Conservation (phyloP, 176 grass and related monocot genomes). For the Raddia guianensis region DNA sequence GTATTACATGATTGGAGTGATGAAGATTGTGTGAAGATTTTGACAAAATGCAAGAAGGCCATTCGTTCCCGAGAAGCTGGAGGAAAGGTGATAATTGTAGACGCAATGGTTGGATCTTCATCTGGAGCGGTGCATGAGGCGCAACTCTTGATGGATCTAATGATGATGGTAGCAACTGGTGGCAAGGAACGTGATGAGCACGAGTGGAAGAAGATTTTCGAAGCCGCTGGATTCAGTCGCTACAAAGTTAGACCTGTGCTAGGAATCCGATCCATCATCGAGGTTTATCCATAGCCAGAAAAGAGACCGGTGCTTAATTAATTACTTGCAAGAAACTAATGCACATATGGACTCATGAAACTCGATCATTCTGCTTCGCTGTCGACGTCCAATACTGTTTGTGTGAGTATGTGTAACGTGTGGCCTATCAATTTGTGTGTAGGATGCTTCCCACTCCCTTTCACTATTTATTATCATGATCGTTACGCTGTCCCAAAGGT, state of each 20-base stretch:
- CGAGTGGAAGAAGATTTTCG: slow-evolving; percentile 33
- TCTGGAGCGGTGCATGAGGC: slow-evolving; percentile 8
- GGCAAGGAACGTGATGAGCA: slow-evolving; percentile 40
- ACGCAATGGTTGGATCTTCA: slow-evolving; percentile 7
- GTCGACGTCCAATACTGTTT: too few species aligned
- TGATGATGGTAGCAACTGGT: slow-evolving; percentile 30
- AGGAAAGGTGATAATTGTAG: slow-evolving; percentile 44
- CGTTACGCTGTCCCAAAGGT: too few species aligned
- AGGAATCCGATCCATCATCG: slow-evolving; percentile 27
- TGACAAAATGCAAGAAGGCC: slow-evolving; percentile 36
- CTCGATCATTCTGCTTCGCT: too few species aligned
- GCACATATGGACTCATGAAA: too few species aligned
- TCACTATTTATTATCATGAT: too few species aligned
- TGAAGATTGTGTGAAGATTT: slow-evolving; percentile 43
- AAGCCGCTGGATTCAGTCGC: slow-evolving; percentile 1
- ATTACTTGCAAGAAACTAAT: too few species aligned
- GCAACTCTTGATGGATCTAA: slow-evolving; percentile 6
- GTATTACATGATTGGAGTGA: slow-evolving; percentile 44
- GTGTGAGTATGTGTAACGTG: too few species aligned
- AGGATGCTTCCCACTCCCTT: too few species aligned
- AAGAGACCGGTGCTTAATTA: too few species aligned
- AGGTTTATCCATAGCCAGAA: slow-evolving; percentile 29
- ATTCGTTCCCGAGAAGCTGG: slow-evolving; percentile 5
- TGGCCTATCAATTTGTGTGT: too few species aligned
- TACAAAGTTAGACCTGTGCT: slow-evolving; percentile 22